Evolutionary conservation across 768 basidiomycete species (phyloP).

Genomic region (Trametes cingulata): DNA sequence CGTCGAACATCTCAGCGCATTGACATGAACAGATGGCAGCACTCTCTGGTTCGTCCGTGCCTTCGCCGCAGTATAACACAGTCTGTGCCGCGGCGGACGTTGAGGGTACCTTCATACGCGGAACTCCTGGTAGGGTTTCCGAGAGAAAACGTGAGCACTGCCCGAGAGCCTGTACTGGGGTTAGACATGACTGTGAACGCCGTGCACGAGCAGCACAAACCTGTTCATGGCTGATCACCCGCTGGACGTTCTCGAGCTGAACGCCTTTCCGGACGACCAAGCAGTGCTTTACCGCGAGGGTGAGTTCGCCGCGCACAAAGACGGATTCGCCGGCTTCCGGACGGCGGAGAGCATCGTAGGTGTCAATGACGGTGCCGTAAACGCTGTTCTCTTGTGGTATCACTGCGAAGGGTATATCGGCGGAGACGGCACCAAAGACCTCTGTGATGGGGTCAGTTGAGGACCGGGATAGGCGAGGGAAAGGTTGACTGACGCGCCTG

Average conservation of each 20-base stretch:
- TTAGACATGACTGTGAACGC: neutral
- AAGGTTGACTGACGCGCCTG: slow-evolving; percentile 24
- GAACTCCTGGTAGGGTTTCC: slow-evolving; percentile 51
- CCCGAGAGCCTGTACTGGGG: slow-evolving; percentile 60
- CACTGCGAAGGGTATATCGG: slow-evolving; percentile 52
- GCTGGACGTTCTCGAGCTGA: slow-evolving; percentile 52
- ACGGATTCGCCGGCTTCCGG: slow-evolving; percentile 38
- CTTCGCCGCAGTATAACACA: slow-evolving; percentile 41
- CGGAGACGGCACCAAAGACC: slow-evolving; percentile 55
- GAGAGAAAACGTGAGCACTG: slow-evolving; percentile 71
- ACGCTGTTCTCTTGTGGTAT: slow-evolving; percentile 82
- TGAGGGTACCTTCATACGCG: slow-evolving; percentile 59
- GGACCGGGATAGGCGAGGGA: neutral
- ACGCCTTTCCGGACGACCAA: slow-evolving; percentile 64
- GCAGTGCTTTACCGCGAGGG: slow-evolving; percentile 66
- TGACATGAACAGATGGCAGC: slow-evolving; percentile 78
- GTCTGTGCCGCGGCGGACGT: slow-evolving; percentile 69
- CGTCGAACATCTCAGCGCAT: slow-evolving; percentile 58
- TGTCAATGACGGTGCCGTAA: slow-evolving; percentile 72
- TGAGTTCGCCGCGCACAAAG: slow-evolving; percentile 61
- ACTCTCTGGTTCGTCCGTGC: slow-evolving; percentile 45
- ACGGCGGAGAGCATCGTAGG: slow-evolving; percentile 64
- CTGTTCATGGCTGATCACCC: slow-evolving; percentile 79
- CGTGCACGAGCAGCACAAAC: slow-evolving; percentile 37
- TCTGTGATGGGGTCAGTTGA: slow-evolving; percentile 42